These are phyloP conservation scores for Ensete glaucum DNA, from an alignment of 176 grass and related monocot species.

Conservation along the genomic window DNA sequence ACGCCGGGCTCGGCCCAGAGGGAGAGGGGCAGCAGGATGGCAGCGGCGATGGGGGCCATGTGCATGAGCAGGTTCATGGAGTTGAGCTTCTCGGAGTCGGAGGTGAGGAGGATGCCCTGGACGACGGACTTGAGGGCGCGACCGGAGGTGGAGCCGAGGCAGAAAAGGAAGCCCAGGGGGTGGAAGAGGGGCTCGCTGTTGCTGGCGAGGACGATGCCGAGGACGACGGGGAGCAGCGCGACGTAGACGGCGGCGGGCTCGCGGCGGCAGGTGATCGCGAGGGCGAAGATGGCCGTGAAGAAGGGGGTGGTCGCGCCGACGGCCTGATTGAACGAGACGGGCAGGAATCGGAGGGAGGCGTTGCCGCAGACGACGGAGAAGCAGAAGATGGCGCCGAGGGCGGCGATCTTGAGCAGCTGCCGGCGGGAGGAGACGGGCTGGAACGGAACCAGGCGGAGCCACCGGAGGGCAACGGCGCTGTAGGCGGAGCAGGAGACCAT, in stretches of 20 bases:
- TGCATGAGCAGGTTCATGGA: conserved; percentile 19
- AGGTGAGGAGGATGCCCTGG: conserved; percentile 16
- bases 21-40: conserved; percentile 6
- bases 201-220: conserved; percentile 13
- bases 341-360: conserved; percentile 14
- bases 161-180: conserved; percentile 12
- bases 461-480: conserved; percentile 1
- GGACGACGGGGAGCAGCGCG: conserved; percentile 8
- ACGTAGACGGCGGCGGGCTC: conserved; percentile 4
- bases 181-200: conserved; percentile 22
- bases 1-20: conserved; percentile 11
- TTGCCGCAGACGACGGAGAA: conserved; percentile 17
- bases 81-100: conserved; percentile 15
- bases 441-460: neutral
- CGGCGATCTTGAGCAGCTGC: conserved; percentile 6
- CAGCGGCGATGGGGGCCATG: conserved; percentile 16
- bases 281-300: conserved; percentile 19
- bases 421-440: neutral
- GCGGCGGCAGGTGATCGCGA: conserved; percentile 9
- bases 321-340: conserved; percentile 23
- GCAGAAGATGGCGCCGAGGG: conserved; percentile 12
- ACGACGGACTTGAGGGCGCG: conserved; percentile 16
- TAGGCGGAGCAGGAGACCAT: conserved; percentile 2
- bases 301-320: conserved; percentile 24
- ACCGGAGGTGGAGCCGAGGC: conserved; percentile 13